These are phyloP conservation scores for Barnettozyma wickerhamii DNA, from an alignment of 805 yeast genomes.

Conservation along the genomic window DNA sequence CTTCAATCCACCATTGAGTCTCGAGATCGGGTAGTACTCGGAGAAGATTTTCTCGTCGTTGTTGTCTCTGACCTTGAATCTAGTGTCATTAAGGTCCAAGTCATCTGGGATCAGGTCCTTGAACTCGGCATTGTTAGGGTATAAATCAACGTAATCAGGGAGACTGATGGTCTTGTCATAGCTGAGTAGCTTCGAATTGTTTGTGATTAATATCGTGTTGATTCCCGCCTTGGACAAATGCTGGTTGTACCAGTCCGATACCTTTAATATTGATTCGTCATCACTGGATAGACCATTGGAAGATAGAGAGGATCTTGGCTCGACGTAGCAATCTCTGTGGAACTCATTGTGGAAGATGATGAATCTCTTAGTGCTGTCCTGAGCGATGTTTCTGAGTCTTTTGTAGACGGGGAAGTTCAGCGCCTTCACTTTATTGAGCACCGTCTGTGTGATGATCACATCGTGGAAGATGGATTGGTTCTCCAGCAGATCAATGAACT, in stretches of 20 bases:
- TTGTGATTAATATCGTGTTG: conserved; percentile 59
- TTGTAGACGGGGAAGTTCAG: conserved; percentile 84
- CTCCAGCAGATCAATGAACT: conserved; percentile 88
- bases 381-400: conserved; percentile 72
- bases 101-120: conserved; percentile 72
- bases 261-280: conserved; percentile 76
- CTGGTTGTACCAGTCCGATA: conserved; percentile 63
- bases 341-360: conserved; percentile 94
- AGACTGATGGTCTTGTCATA: conserved; percentile 42
- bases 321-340: conserved; percentile 38
- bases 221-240: conserved; percentile 51
- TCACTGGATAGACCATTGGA: conserved; percentile 50
- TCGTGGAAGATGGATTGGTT: conserved; percentile 72
- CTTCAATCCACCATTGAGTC: conserved; percentile 86
- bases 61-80: conserved; percentile 17
- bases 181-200: conserved; percentile 48
- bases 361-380: conserved; percentile 66
- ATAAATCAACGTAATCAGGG: conserved; percentile 61
- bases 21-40: conserved; percentile 73
- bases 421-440: conserved; percentile 87
- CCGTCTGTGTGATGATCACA: conserved; percentile 93
- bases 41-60: conserved; percentile 44
- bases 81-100: conserved; percentile 25
- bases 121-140: conserved; percentile 71
- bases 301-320: conserved; percentile 40